Evolutionary conservation across 352 stramenopile species (phyloP), one percentile per base, ranked within the genome.

Genomic region (Phytophthora ramorum): DNA sequence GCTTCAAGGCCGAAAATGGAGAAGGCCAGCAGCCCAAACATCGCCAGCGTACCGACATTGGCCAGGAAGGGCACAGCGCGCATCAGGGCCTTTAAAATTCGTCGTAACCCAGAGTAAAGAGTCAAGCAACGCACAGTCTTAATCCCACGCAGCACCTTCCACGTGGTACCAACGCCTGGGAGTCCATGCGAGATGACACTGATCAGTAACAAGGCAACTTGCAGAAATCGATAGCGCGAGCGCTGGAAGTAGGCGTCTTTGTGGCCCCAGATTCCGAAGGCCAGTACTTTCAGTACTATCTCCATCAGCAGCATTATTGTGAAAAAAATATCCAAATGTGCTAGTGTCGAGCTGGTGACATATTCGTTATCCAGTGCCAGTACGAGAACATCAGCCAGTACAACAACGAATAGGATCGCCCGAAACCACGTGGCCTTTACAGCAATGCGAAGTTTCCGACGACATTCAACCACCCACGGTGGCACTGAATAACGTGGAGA

Each of bases 11-110:
- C 82, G 52, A 94, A 91, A 40, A 94, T 89, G 14, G 83, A 90
- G 54, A 94, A 94, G 17, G 81, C 81, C 9, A 94, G 74, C 24
- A 94, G 47, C 7, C 88, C 88, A 28, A 94, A 94, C 47, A 92
- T 69, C 5, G 85, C 76, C 30, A 94, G 75, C 22, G 81, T 90
- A 4, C 66, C 75, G 14, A 94, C 85, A 47, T 94, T 94, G 30
- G 85, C 80, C 3, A 94, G 70, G 46, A 94, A 92, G 24, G 85
- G 85, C 4, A 94, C 74, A 0, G 85, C 85, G 1, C 83, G 79
- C 34, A 77, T 71, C 9, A 94, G 65, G 10, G 85, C 78, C 47
- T 85, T 82, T 14, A 92, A 52, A 43, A 94, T 94, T 37, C 85
- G 83, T 2, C 82, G 76, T 30, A 94, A 55, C 0, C 85, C 85